Evolutionary conservation across 1,284 basidiomycete species (phyloP), one percentile per base, ranked within the genome.

Genomic region (Pseudozyma hubeiensis): DNA sequence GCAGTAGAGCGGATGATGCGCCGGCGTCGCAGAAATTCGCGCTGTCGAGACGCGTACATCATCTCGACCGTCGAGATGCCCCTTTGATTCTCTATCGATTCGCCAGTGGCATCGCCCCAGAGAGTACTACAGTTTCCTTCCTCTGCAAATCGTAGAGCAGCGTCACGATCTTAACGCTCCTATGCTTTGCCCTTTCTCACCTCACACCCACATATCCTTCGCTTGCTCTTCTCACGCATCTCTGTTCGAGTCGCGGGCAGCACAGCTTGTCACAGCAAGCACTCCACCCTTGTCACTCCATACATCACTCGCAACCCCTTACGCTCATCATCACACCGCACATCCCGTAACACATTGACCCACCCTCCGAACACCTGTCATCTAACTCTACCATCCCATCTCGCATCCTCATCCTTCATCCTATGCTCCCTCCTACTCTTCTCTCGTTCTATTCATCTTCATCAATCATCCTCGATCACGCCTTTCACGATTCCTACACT

Each of bases 1-100:
- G 41, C 61, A 73, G 34, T 73, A 62, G 43, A 17, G 44, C 31
- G 10, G 14, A 40, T 44, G 4, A 30, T 46, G 34, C 29, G n/a
- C 24, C 24, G 24, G 24, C 24, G 24, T 24, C 24, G 24, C 24
- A 24, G 24, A 24, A 4, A 2, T 24, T 24, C 24, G 24, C 24
- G 24, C 24, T 24, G 24, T 24, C 24, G 24, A 24, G 24, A 24
- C 24, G 24, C 24, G 24, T 24, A 24, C 24, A 24, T 24, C 24
- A 24, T 24, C 24, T 24, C 24, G 24, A 24, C 24, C 24, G 24
- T 24, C 24, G 4, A 24, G 24, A 24, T 24, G 24, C 24, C 24
- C 24, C 4, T 24, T 24, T 24, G 24, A 24, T 24, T 24, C 24
- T 24, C 24, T 24, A 2, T 4, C 24, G 24, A 24, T 24, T 4